These are phyloP conservation scores for Mycena epipterygia DNA, from an alignment of 768 basidiomycete genomes.

Conservation along the genomic window DNA sequence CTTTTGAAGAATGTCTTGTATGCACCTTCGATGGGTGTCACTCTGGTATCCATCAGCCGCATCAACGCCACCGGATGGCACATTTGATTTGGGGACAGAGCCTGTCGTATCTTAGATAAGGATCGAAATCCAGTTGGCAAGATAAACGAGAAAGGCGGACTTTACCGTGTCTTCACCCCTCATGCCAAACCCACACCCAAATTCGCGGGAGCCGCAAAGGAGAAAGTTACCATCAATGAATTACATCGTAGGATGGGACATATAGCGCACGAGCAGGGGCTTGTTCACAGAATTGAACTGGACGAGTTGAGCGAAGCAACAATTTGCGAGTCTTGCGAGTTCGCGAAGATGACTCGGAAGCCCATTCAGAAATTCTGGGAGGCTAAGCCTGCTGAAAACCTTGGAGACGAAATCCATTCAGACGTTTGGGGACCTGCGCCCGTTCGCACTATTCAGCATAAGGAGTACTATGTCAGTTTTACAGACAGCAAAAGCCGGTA, in stretches of 20 bases:
- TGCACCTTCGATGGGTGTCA: slow-evolving; percentile 46
- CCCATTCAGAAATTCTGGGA: slow-evolving; percentile 41
- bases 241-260: slow-evolving; percentile 45
- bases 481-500: slow-evolving; percentile 48
- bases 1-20: slow-evolving; percentile 47
- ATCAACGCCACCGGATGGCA: slow-evolving; percentile 38
- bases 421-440: slow-evolving; percentile 56
- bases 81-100: no score
- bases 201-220: no score
- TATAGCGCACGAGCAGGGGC: slow-evolving; percentile 35
- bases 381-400: slow-evolving; percentile 32
- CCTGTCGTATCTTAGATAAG: no score
- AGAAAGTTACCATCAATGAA: slow-evolving; percentile 43
- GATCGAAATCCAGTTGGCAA: slow-evolving; percentile 27
- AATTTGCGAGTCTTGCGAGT: slow-evolving; percentile 47
- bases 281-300: slow-evolving; percentile 41
- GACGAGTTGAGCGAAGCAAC: slow-evolving; percentile 36
- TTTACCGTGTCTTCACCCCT: not conserved
- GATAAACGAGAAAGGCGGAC: not conserved
- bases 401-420: slow-evolving; percentile 49
- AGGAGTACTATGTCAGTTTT: slow-evolving; percentile 52
- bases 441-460: no score
- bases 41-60: slow-evolving; percentile 47
- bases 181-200: not conserved
- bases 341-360: slow-evolving; percentile 45